A percentile compares a stretch with the other conserved stretches of the same genome.
Conservation (phyloP, 164 flowering plant genomes). For the Houttuynia cordata region DNA sequence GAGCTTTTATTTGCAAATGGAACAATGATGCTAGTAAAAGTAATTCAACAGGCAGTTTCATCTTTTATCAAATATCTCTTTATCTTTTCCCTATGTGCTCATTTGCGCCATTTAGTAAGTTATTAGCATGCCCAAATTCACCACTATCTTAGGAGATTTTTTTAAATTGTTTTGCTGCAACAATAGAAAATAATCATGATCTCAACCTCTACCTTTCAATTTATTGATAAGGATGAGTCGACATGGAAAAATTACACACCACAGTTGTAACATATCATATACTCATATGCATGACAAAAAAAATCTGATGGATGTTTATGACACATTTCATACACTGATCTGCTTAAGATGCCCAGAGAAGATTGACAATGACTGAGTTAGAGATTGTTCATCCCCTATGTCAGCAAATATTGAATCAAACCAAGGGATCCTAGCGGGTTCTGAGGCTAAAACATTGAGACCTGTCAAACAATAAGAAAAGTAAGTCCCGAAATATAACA, state of each 20-base stretch:
- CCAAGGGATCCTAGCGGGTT: constrained; percentile 80
- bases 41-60: background rate
- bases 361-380: constrained; percentile 83
- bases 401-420: constrained; percentile 87
- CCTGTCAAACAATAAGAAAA: constrained; percentile 35
- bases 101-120: background rate
- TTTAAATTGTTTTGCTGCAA: too few relatives aligned
- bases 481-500: constrained; percentile 2
- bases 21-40: background rate
- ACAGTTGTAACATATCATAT: too few relatives aligned
- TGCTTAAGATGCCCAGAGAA: constrained; percentile 89
- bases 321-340: constrained; percentile 46
- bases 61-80: background rate
- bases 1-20: too few relatives aligned
- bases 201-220: too few relatives aligned
- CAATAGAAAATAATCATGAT: too few relatives aligned
- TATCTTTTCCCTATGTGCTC: too few relatives aligned
- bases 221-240: too few relatives aligned
- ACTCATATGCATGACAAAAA: background rate
- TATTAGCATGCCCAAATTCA: background rate
- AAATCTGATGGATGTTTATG: background rate
- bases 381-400: constrained; percentile 93
- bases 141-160: background rate
- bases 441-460: constrained; percentile 70
- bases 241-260: too few relatives aligned